phyloP scores from a whole-genome alignment of 176 grass and related monocot genomes.

The Carex littledalei region DNA sequence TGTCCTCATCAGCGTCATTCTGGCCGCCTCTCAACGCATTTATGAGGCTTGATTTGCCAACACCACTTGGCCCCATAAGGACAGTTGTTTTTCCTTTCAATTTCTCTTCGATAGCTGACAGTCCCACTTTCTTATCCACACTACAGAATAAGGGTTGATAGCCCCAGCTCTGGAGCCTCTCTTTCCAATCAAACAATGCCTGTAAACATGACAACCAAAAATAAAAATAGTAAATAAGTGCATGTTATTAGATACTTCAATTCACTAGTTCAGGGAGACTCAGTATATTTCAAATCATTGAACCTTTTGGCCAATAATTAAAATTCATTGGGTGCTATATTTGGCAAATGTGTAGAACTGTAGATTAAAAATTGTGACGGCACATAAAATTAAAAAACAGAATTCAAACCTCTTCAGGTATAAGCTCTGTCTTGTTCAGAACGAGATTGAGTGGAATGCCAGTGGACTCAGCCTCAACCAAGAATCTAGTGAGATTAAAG shows the following conservation, averaged over 20 bases:
- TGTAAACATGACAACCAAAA: conserved; percentile 28
- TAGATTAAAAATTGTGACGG: not conserved
- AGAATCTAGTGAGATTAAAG: conserved; percentile 78
- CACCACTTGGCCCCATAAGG: conserved; percentile 88
- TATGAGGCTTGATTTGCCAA: conserved; percentile 91
- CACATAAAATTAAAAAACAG: not conserved
- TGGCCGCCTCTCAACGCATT: conserved; percentile 62
- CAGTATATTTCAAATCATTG: not conserved
- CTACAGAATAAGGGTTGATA: conserved; percentile 83
- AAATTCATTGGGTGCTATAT: not conserved
- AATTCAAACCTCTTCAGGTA: conserved; percentile 49
- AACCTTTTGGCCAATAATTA: not conserved
- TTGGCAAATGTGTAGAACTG: not conserved
- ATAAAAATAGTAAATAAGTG: not conserved
- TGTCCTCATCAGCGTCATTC: conserved; percentile 49
- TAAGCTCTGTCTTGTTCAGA: conserved; percentile 84
- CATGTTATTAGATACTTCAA: not conserved
- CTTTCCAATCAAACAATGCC: conserved; percentile 62
- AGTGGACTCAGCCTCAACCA: conserved; percentile 76
- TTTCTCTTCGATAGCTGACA: conserved; percentile 51
- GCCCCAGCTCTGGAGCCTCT: conserved; percentile 69
- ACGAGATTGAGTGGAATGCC: conserved; percentile 60
- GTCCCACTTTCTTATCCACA: conserved; percentile 60
- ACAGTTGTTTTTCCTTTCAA: conserved; percentile 77
- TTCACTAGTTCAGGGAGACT: not conserved